Evolutionary conservation across 768 basidiomycete species (phyloP).

Genomic region (Lactarius evosmus): DNA sequence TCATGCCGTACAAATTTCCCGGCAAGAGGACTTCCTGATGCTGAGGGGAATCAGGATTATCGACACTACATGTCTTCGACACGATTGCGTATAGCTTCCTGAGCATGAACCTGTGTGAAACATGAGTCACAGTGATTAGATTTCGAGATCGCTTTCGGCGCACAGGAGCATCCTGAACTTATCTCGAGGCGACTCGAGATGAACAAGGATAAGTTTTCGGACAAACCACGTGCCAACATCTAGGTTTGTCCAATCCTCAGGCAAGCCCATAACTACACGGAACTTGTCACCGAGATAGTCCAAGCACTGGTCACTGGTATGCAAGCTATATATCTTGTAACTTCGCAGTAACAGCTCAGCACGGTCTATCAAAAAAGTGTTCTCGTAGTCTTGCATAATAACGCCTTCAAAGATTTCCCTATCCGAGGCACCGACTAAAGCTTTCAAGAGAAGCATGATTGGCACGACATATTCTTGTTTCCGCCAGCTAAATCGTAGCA

Average conservation of each 20-base stretch:
- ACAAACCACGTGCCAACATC: slow-evolving; percentile 80
- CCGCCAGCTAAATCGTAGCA: slow-evolving; percentile 92
- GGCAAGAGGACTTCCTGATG: slow-evolving; percentile 97
- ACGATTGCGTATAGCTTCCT: slow-evolving; percentile 92
- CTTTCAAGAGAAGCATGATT: slow-evolving; percentile 94
- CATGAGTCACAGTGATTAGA: not conserved
- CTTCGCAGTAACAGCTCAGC: slow-evolving; percentile 91
- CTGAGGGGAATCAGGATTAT: slow-evolving; percentile 98
- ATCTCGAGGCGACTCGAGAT: slow-evolving; percentile 81
- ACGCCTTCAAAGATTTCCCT: slow-evolving; percentile 95
- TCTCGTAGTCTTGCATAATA: slow-evolving; percentile 94
- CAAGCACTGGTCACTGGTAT: slow-evolving; percentile 86
- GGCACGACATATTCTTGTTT: slow-evolving; percentile 99
- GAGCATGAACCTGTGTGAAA: slow-evolving; percentile 79
- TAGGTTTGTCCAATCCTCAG: slow-evolving; percentile 89
- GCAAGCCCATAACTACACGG: slow-evolving; percentile 82
- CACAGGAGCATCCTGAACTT: slow-evolving; percentile 95
- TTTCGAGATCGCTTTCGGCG: slow-evolving; percentile 34
- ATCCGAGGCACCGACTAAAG: slow-evolving; percentile 86
- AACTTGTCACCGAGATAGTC: slow-evolving; percentile 97
- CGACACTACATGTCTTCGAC: slow-evolving; percentile 83
- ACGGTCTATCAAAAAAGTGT: slow-evolving; percentile 96
- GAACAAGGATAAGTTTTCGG: slow-evolving; percentile 84
- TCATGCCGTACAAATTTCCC: slow-evolving; percentile 90
- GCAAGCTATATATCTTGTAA: slow-evolving; percentile 89